A percentile compares a stretch with the other conserved stretches of the same genome.
Conservation (phyloP, 768 basidiomycete genomes). For the Rhodotorula taiwanensis region DNA sequence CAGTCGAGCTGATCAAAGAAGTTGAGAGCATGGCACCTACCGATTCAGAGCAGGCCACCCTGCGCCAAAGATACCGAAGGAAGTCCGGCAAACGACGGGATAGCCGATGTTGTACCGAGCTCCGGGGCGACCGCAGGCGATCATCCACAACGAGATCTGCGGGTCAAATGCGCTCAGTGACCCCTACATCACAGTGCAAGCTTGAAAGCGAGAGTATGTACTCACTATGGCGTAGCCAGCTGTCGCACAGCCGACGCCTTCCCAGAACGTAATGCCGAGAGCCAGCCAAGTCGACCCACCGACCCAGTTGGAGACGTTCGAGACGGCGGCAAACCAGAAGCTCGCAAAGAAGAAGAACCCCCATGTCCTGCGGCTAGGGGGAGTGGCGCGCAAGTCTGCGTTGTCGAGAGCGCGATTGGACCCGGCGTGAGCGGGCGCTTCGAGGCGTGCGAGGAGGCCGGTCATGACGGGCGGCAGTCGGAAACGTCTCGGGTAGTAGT, state of each 20-base stretch:
- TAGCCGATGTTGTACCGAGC: conserved; percentile 44
- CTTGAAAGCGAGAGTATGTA: background rate
- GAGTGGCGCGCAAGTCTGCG: conserved; percentile 13
- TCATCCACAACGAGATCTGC: conserved; percentile 50
- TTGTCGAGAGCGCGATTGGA: conserved; percentile 7
- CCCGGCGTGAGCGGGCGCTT: background rate
- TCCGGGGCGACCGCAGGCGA: conserved; percentile 67
- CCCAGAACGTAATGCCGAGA: conserved; percentile 4
- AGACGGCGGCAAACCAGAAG: conserved; percentile 11
- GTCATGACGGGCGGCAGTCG: too few species aligned
- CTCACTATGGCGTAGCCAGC: conserved; percentile 5
- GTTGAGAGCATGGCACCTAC: background rate
- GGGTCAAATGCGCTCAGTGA: conserved; percentile 50
- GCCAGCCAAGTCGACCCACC: background rate
- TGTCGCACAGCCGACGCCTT: conserved; percentile 3
- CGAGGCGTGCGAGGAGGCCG: conserved; percentile 12
- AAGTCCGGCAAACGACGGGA: conserved; percentile 43
- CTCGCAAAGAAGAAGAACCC: background rate
- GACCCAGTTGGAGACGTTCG: conserved; percentile 8
- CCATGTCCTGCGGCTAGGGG: conserved; percentile 5
- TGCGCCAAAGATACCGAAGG: conserved; percentile 55
- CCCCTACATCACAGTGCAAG: too few species aligned
- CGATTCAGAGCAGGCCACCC: conserved; percentile 65
- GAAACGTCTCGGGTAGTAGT: too few species aligned
- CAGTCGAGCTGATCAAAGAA: too few species aligned